These are phyloP conservation scores for Hydrangea macrophylla DNA, from an alignment of 148 eudicot genomes.

Conservation along the genomic window DNA sequence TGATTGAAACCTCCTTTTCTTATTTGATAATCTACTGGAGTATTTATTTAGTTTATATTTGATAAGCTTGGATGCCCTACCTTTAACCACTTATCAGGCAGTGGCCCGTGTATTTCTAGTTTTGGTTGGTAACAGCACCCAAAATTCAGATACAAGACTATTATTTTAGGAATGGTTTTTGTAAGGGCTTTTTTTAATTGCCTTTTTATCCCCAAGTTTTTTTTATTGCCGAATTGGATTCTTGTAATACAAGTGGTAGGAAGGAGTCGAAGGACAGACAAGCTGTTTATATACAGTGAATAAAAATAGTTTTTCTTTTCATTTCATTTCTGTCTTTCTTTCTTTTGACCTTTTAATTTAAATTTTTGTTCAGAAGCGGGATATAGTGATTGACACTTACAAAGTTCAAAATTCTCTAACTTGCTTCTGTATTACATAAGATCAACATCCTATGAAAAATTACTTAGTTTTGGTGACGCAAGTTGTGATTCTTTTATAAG, in stretches of 20 bases:
- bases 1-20: not conserved
- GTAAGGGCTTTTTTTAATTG: not conserved
- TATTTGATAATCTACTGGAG: not conserved
- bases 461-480: no score
- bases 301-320: no score
- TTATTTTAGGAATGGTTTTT: not conserved
- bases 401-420: not conserved
- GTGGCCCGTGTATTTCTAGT: not conserved
- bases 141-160: not conserved
- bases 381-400: no score
- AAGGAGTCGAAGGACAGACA: no score
- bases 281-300: not conserved
- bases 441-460: not conserved
- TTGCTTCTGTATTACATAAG: not conserved
- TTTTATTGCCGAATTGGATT: not conserved
- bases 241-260: not conserved
- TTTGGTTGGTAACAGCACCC: not conserved
- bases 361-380: no score
- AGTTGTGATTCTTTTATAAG: no score
- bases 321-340: no score
- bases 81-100: no score
- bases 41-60: not conserved
- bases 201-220: no score
- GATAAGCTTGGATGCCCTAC: no score
- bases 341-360: no score